phyloP scores from a whole-genome alignment of 1,284 basidiomycete genomes.

The Polyporus tsugae region DNA sequence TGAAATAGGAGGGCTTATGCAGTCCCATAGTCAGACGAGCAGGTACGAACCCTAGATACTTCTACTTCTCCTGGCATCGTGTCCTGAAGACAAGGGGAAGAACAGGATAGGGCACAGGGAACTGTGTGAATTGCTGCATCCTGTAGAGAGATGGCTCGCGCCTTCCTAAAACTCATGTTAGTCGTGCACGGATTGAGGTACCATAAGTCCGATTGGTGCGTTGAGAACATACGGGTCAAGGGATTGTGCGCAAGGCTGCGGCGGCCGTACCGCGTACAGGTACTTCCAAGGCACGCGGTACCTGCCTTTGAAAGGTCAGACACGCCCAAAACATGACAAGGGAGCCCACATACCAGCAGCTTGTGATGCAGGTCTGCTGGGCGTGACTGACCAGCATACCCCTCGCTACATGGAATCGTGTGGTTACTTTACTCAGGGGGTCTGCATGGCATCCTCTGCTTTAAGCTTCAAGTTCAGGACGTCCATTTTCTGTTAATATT shows the following conservation, averaged over 20 bases:
- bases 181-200: neutral
- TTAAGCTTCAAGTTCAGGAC: neutral
- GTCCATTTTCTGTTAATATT: neutral
- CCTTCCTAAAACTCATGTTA: neutral
- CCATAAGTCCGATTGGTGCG: neutral
- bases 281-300: neutral
- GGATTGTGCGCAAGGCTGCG: neutral
- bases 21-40: neutral
- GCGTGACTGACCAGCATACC: neutral
- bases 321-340: neutral
- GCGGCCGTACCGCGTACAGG: neutral
- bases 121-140: neutral
- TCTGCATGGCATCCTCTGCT: neutral
- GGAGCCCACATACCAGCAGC: neutral
- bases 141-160: neutral
- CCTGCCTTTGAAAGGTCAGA: neutral
- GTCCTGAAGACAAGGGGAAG: neutral
- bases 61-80: neutral
- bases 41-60: neutral
- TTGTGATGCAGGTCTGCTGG: neutral
- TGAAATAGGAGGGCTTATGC: neutral
- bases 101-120: neutral
- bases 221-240: neutral
- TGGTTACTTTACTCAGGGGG: neutral
- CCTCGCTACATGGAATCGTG: neutral